Conservation (phyloP, 2,329 filamentous ascomycete genomes). For the Fusarium euwallaceae region DNA sequence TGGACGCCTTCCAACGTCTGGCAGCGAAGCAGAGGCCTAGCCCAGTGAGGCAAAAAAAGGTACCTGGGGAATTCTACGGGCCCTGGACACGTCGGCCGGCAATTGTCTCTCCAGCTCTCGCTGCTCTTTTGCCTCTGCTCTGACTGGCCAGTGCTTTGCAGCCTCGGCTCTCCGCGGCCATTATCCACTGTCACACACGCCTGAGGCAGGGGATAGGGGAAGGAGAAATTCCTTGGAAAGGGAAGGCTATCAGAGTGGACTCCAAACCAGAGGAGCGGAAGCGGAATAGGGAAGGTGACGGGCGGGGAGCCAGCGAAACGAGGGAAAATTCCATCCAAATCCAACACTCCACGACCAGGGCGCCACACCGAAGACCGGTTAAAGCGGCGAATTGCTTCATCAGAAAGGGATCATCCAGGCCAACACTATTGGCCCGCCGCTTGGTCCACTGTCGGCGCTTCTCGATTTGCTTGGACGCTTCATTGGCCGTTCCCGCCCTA, state of each 20-base stretch:
- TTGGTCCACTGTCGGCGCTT: not conserved
- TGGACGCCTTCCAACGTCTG: slow-evolving; percentile 4
- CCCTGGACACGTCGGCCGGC: slow-evolving; percentile 3
- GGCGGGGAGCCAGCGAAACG: slow-evolving; percentile 7
- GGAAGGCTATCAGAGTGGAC: not conserved
- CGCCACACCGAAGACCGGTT: slow-evolving; percentile 19
- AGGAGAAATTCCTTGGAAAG: not conserved
- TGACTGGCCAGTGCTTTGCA: slow-evolving; percentile 3
- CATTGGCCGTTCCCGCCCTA: not conserved
- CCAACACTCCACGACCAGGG: slow-evolving; percentile 12
- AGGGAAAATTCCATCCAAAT: slow-evolving; percentile 12
- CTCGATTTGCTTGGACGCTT: slow-evolving; percentile 2
- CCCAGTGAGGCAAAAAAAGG: slow-evolving; percentile 10
- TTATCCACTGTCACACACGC: slow-evolving; percentile 7
- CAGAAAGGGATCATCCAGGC: not conserved
- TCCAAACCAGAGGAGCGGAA: not conserved
- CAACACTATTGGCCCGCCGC: not conserved
- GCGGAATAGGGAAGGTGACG: slow-evolving; percentile 8
- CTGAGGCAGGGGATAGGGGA: slow-evolving; percentile 6
- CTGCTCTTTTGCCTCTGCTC: not conserved
- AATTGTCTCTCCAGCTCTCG: slow-evolving; percentile 2
- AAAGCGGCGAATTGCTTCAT: slow-evolving; percentile 15
- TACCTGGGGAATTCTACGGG: slow-evolving; percentile 2
- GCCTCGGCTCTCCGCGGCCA: slow-evolving; percentile 1
- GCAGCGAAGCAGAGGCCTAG: slow-evolving; percentile 1